Base-by-base conservation (phyloP, 371 early-diverging fungal genomes). In the Coemansia linderi region DNA sequence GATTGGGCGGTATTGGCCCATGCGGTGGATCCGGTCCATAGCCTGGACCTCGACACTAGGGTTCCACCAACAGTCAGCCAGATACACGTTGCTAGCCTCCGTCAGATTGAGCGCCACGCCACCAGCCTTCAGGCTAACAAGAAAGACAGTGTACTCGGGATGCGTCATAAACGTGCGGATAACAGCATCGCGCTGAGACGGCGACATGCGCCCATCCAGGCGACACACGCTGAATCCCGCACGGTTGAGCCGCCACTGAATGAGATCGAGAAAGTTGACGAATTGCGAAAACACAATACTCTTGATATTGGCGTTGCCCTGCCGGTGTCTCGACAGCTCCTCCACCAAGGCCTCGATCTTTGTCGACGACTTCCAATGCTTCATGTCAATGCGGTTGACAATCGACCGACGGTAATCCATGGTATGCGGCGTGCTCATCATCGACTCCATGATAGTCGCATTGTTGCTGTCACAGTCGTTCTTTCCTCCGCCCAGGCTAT, bases 21-120 rank as follows among this genome's bases (percentile, higher is more conserved):
- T 86, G 46, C 95, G 86, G 75, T 95, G 95, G 72, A 96, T 94
- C 46, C 95, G 92, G 68, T 95, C 95, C 90, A 91, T 92, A 4
- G 91, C 92, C 82, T 94, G 92, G 24, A 85, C 80, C 81, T 87
- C 85, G 66, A 84, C 83, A 38, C 73, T 90, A 4, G 95, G 95
- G 76, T 98, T 97, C 96, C 96, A 98, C 96, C 97, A 95, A 29
- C 91, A 89, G 81, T 95, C 92, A 59, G 87, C 88, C 48, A 94
- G 85, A 75, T 95, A 96, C 4, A 97, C 96, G 22, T 90, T 85
- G 70, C 91, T 92, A 1, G 99, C 99, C 69, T 95, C 96, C 1
- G 95, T 96, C 56, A 98, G 82, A 75, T 98, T 98, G 44, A 98
- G 83, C 0, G 97, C 99, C 7, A 97, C 93, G 57, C 98, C 97